phyloP scores from a whole-genome alignment of 2,329 filamentous ascomycete species.

The Colletotrichum echinochloae region DNA sequence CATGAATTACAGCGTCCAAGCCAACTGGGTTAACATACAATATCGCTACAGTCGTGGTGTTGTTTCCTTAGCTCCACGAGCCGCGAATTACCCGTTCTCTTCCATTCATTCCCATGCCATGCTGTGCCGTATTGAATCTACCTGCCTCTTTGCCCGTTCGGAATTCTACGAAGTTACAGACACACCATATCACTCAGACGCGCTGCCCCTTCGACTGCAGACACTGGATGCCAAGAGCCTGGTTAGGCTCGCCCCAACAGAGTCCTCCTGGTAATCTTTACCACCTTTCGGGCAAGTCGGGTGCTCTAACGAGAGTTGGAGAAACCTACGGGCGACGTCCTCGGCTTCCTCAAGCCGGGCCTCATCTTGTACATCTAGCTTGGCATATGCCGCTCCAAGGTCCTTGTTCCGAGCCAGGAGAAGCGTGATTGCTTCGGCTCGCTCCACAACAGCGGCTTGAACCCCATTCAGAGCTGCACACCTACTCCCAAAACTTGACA shows the following conservation, averaged over 20 bases:
- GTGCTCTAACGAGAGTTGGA: constrained; percentile 47
- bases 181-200: neutral
- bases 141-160: neutral
- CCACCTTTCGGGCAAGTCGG: neutral
- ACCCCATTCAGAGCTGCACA: constrained; percentile 92
- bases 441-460: constrained; percentile 74
- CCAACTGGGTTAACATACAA: neutral
- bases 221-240: neutral
- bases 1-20: neutral
- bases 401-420: constrained; percentile 80
- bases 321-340: constrained; percentile 67
- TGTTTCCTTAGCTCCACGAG: neutral
- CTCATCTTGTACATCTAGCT: constrained; percentile 72
- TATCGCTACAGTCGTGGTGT: neutral
- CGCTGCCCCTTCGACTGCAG: neutral
- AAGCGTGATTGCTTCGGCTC: constrained; percentile 79
- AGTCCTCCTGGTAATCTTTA: neutral
- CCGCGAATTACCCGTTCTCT: neutral
- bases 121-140: neutral
- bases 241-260: neutral
- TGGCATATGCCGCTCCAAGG: constrained; percentile 77
- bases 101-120: neutral
- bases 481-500: constrained; percentile 84
- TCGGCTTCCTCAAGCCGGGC: constrained; percentile 77
- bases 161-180: neutral